A percentile compares a stretch with the other conserved stretches of the same genome.
Evolutionary conservation across 2,329 filamentous ascomycete genomes (phyloP).

Genomic region (Elsinoe arachidis): DNA sequence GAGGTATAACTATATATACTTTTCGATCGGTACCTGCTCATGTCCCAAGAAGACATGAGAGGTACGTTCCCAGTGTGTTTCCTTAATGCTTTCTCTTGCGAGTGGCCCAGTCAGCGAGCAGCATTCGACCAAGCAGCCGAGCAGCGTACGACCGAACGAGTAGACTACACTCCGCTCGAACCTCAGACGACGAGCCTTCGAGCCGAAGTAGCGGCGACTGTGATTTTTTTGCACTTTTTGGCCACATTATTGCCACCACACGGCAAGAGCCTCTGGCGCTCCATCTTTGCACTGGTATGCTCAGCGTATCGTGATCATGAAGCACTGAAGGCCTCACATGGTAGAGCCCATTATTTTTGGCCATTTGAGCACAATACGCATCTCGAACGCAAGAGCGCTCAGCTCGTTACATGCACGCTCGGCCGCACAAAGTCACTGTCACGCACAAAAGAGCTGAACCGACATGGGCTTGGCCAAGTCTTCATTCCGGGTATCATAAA

Average conservation of each 20-base stretch:
- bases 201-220: neutral
- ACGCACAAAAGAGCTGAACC: neutral
- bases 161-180: neutral
- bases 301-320: neutral
- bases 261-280: neutral
- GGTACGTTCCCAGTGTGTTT: neutral
- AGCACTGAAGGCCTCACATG: too few relatives aligned
- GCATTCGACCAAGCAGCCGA: neutral
- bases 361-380: too few relatives aligned
- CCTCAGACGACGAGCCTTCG: neutral
- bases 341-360: too few relatives aligned
- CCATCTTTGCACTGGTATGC: neutral
- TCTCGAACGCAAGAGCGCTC: too few relatives aligned
- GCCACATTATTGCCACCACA: neutral
- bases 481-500: constrained; percentile 2
- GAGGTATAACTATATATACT: neutral
- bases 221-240: constrained; percentile 1
- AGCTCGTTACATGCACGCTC: too few relatives aligned
- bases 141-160: neutral
- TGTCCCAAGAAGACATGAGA: neutral
- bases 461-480: neutral
- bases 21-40: neutral
- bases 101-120: neutral
- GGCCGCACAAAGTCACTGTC: neutral
- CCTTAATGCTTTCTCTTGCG: neutral